Evolutionary conservation across 345 rosid species (phyloP).

Genomic region (Sonneratia caseolaris): DNA sequence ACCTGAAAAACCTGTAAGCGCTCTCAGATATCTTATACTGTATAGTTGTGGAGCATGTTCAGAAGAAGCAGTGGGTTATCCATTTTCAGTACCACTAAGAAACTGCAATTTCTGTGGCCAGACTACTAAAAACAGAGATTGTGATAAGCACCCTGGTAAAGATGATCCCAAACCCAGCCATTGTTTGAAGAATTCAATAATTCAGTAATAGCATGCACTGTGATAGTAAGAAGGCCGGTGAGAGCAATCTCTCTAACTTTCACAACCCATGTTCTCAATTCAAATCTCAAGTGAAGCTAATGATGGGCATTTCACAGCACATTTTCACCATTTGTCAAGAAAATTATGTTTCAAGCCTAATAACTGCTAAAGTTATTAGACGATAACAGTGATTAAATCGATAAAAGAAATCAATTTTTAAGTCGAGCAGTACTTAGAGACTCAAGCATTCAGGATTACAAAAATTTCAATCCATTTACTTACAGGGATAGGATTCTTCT

Average conservation of each 20-base stretch:
- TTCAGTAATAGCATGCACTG: not conserved
- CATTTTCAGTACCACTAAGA: not conserved
- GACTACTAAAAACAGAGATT: not conserved
- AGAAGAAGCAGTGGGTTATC: too few relatives aligned
- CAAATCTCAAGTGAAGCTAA: too few relatives aligned
- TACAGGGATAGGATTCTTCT: slow-evolving; percentile 93
- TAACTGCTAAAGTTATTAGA: not conserved
- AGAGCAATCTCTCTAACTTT: too few relatives aligned
- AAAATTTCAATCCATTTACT: slow-evolving; percentile 9
- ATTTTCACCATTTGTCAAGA: not conserved
- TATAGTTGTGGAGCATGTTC: too few relatives aligned
- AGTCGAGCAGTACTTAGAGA: not conserved
- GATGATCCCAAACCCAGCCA: not conserved
- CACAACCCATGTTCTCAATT: too few relatives aligned
- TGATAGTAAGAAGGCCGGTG: not conserved
- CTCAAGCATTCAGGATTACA: not conserved
- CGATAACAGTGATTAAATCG: too few relatives aligned
- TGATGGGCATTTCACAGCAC: not conserved
- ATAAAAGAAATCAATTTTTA: too few relatives aligned
- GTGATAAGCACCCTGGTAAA: not conserved
- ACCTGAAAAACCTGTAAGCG: too few relatives aligned
- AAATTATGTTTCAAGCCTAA: not conserved
- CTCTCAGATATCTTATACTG: too few relatives aligned
- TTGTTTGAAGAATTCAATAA: too few relatives aligned
- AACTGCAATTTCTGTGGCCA: not conserved